Base-by-base conservation (phyloP, 331 rosid species). In the Stylosanthes scabra region DNA sequence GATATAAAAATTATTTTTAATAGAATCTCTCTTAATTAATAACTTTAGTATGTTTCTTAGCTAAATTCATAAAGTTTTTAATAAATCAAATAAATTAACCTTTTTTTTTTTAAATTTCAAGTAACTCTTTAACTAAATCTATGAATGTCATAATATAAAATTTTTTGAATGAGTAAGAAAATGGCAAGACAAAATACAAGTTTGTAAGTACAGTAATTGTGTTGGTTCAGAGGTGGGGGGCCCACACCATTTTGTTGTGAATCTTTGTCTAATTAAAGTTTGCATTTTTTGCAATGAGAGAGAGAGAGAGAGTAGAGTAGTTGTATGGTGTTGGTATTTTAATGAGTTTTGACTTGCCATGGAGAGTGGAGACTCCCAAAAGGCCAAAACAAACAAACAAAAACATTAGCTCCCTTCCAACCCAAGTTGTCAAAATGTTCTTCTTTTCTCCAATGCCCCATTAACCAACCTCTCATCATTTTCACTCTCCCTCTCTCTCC, bases 331-430 rank as follows among this genome's bases (percentile, higher is more conserved):
- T 58, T 69, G 11, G 68, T 72, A 49, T 59, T 72, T 57, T 58
- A 16, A 46, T n/a, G 73, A 68, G 87, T 37, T 84, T 75, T 85
- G 70, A 72, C 86, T 68, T 72, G 39, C 58, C 58, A 9, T 27
- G 6, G 55, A 49, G 54, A 55, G 70, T 73, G 54, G n/a, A 49
- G 55, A 55, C 74, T 73, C 74, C 79, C 75, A 20, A 27, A 65
- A 37, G 52, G 42, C 79, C 75, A 20, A 27, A 65, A 37, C 63
- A 57, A 68, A 68, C 80, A 78, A 65, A 37, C 63, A 57, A 68
- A 70, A 56, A 65, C 89, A 89, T 83, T 28, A 58, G 85, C 92
- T 72, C 90, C 70, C 95, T 78, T 87, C 86, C 92, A 87, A 88
- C 82, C 77, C 73, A 45, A 79, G 20, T 70, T 82, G 82, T 78